Percentiles rank a stretch among this genome's conserved stretches.
Conservation (phyloP, 768 basidiomycete genomes). For the Xerocomus spinulosus region DNA sequence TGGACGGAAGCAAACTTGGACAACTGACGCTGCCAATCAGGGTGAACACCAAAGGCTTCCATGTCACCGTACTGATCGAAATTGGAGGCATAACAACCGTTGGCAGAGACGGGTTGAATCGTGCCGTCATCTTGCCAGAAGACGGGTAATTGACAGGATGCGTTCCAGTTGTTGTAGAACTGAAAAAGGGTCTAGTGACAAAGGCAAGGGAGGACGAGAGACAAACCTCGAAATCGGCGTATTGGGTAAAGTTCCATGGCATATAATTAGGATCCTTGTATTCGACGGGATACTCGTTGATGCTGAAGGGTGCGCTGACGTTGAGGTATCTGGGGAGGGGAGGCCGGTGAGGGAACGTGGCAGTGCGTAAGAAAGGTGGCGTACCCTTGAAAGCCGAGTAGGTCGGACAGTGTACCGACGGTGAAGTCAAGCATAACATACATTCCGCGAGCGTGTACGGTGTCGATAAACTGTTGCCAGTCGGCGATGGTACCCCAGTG, state of each 20-base stretch:
- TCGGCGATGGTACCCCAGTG: constrained; percentile 85
- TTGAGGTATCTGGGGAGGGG: constrained; percentile 55
- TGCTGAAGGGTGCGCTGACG: constrained; percentile 69
- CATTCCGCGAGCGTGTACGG: constrained; percentile 78
- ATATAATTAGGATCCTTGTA: constrained; percentile 75
- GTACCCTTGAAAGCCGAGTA: constrained; percentile 81
- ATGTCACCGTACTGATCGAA: constrained; percentile 97
- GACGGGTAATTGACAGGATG: constrained; percentile 66
- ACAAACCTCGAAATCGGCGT: constrained; percentile 73
- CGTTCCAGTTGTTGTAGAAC: constrained; percentile 67
- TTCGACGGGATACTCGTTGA: constrained; percentile 65
- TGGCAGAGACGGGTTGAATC: constrained; percentile 42
- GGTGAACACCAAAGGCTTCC: constrained; percentile 96
- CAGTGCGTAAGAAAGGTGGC: constrained; percentile 21
- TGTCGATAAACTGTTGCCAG: constrained; percentile 72
- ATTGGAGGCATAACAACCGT: constrained; percentile 77
- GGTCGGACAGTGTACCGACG: constrained; percentile 86
- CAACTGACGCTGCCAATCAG: constrained; percentile 90
- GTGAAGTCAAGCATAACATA: constrained; percentile 94
- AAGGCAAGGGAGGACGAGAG: not conserved
- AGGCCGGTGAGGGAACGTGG: constrained; percentile 11
- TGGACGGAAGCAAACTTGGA: constrained; percentile 96
- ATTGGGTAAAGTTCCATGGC: constrained; percentile 85
- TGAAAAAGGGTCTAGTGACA: constrained; percentile 23
- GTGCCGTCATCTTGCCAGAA: constrained; percentile 81